A percentile compares a stretch with the other conserved stretches of the same genome.
Conservation (phyloP, 208 protist genomes). For the Crithidia expoeki region DNA sequence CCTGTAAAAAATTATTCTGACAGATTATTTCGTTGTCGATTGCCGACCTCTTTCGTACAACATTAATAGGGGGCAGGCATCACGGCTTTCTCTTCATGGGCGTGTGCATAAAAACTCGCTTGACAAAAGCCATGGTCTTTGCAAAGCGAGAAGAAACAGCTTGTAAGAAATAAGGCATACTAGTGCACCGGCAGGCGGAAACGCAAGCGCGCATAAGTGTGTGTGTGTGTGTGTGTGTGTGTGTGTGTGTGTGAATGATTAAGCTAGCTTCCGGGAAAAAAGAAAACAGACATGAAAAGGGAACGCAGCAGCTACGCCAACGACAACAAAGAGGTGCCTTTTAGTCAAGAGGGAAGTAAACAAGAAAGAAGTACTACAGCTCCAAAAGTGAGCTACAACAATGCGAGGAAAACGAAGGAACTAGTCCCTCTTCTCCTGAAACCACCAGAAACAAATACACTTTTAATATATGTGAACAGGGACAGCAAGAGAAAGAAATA, state of each 20-base stretch:
- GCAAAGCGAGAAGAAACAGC: conserved; percentile 13
- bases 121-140: conserved; percentile 14
- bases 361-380: background rate
- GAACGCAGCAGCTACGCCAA: conserved; percentile 6
- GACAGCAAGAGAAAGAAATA: background rate
- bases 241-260: conserved; percentile 10
- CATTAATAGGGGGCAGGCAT: too few species aligned
- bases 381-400: background rate
- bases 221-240: background rate
- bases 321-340: background rate
- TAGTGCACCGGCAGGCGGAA: background rate
- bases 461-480: conserved; percentile 1
- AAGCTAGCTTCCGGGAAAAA: background rate
- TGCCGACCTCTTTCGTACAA: too few species aligned
- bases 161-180: conserved; percentile 15
- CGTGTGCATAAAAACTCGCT: background rate
- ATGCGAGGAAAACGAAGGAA: background rate
- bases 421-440: background rate
- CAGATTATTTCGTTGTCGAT: too few species aligned
- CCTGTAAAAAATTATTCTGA: too few species aligned
- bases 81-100: background rate
- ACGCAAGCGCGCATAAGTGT: conserved; percentile 1
- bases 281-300: background rate
- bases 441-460: background rate
- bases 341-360: background rate